Conservation (phyloP, 306 rosid species). For the Corylus heterophylla region DNA sequence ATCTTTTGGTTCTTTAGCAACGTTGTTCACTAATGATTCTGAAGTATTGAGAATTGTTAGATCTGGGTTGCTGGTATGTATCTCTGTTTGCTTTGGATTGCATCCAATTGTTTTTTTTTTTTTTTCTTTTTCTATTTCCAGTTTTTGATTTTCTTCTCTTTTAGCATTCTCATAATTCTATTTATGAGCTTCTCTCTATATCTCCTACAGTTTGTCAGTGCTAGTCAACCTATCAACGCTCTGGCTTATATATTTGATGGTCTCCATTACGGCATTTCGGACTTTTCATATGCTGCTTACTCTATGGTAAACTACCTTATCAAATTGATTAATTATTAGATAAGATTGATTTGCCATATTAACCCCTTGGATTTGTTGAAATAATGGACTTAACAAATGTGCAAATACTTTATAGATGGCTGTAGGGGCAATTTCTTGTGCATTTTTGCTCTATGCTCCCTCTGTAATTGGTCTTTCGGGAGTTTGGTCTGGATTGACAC, state of each 20-base stretch:
- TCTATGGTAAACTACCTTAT: constrained; percentile 70
- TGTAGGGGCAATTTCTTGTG: constrained; percentile 74
- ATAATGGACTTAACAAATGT: constrained; percentile 7
- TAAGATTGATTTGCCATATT: background rate
- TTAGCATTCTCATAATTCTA: background rate
- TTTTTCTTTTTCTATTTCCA: background rate
- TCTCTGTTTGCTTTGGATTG: constrained; percentile 5
- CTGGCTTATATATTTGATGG: constrained; percentile 90
- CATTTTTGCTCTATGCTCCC: constrained; percentile 68
- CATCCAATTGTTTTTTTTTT: constrained; percentile 4
- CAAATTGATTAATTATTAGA: constrained; percentile 8
- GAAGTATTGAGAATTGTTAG: constrained; percentile 74
- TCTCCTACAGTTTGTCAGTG: constrained; percentile 72
- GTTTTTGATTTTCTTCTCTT: background rate
- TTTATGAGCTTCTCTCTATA: constrained; percentile 6
- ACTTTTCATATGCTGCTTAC: constrained; percentile 83
- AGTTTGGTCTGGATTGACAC: constrained; percentile 79
- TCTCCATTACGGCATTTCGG: constrained; percentile 91
- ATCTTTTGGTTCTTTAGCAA: constrained; percentile 78
- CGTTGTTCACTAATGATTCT: constrained; percentile 75
- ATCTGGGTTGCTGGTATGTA: constrained; percentile 73
- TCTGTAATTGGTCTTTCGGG: constrained; percentile 68
- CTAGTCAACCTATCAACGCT: constrained; percentile 89
- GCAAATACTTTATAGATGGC: constrained; percentile 46
- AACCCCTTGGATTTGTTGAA: background rate